A percentile compares a stretch with the other conserved stretches of the same genome.
phyloP scores from a whole-genome alignment of 2,329 filamentous ascomycete genomes.

The Hortaea werneckii region DNA sequence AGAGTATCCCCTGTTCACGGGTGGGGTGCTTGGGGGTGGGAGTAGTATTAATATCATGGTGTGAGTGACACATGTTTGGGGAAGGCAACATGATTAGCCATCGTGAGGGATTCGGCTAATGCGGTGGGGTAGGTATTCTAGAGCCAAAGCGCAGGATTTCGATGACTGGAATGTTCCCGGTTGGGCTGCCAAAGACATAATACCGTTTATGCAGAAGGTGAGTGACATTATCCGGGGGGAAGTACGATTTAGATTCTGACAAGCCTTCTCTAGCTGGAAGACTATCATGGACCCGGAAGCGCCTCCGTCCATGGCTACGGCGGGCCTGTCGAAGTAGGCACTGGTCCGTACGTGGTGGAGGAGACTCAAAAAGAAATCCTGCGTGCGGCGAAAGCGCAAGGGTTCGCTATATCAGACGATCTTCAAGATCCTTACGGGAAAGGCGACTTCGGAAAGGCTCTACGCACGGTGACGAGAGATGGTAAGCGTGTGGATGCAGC shows the following conservation, averaged over 20 bases:
- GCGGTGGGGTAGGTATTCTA: conserved; percentile 11
- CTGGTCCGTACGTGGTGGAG: conserved; percentile 5
- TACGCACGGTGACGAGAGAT: conserved; percentile 37
- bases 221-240: neutral
- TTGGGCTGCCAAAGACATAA: conserved; percentile 11
- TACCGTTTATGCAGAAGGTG: conserved; percentile 11
- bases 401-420: conserved; percentile 31
- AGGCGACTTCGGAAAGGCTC: conserved; percentile 14
- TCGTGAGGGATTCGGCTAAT: neutral
- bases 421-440: conserved; percentile 36
- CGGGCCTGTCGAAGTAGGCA: conserved; percentile 12
- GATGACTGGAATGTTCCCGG: conserved; percentile 12
- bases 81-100: neutral
- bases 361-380: conserved; percentile 39
- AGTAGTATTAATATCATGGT: conserved; percentile 29
- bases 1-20: conserved; percentile 30
- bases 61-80: conserved; percentile 6
- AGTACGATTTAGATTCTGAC: neutral
- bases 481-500: conserved; percentile 49
- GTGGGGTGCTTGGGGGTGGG: conserved; percentile 50
- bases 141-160: conserved; percentile 12
- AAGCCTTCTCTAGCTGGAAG: conserved; percentile 10
- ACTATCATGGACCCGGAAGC: conserved; percentile 11
- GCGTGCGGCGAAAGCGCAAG: conserved; percentile 31
- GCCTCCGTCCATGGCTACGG: conserved; percentile 9